Conservation (phyloP, 306 rosid genomes). For the Castanea sativa region DNA sequence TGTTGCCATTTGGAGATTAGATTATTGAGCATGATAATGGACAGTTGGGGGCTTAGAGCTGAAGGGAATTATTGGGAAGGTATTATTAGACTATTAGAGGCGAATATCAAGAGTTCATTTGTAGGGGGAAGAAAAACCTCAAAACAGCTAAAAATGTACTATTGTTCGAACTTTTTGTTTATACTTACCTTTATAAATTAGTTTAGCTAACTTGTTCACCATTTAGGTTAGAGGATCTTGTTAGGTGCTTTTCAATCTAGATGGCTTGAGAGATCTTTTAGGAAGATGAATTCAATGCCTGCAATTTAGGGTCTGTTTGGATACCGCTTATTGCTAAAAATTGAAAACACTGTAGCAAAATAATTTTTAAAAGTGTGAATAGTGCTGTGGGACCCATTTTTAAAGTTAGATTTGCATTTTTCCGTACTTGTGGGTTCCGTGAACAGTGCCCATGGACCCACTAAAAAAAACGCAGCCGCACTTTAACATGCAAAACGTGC, state of each 20-base stretch:
- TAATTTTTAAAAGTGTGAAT: too few species aligned
- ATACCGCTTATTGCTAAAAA: too few species aligned
- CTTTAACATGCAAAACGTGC: too few species aligned
- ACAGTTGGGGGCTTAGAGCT: neutral
- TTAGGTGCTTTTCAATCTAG: neutral
- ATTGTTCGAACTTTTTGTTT: neutral
- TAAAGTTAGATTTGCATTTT: too few species aligned
- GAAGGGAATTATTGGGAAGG: neutral
- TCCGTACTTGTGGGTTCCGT: too few species aligned
- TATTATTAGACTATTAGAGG: neutral
- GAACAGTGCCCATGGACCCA: too few species aligned
- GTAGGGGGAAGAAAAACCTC: neutral
- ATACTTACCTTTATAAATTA: neutral
- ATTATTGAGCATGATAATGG: neutral
- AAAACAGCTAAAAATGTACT: neutral
- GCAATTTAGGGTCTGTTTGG: neutral
- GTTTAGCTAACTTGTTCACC: neutral
- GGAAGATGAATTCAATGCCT: neutral
- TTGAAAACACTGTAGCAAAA: too few species aligned
- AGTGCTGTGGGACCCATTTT: too few species aligned
- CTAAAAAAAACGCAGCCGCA: too few species aligned
- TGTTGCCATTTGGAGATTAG: neutral
- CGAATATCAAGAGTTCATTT: neutral
- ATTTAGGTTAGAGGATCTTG: neutral
- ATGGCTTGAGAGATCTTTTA: neutral